A percentile compares a stretch with the other conserved stretches of the same genome.
These are phyloP conservation scores for Penicillium oxalicum DNA, from an alignment of 2,329 filamentous ascomycete species.

Conservation along the genomic window DNA sequence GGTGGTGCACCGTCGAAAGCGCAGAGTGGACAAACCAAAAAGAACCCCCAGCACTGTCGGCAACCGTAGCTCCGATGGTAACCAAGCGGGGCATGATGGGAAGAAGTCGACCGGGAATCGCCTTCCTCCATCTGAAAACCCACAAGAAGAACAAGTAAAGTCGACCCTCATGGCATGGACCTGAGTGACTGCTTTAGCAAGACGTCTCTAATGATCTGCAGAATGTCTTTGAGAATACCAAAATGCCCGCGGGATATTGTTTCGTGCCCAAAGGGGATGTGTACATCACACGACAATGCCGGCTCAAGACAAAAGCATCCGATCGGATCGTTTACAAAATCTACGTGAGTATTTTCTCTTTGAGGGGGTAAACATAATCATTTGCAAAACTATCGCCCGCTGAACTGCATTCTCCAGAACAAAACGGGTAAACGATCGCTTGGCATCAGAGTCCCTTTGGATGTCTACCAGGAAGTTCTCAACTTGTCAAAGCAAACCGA, in stretches of 20 bases:
- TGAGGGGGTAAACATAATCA: no score
- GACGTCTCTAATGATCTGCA: conserved; percentile 13
- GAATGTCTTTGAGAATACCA: conserved; percentile 28
- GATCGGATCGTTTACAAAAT: conserved; percentile 31
- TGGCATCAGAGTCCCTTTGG: conserved; percentile 41
- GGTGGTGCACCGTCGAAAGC: conserved; percentile 6
- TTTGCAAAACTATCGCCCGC: background rate
- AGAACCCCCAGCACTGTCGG: background rate
- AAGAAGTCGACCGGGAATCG: no score
- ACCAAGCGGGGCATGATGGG: no score
- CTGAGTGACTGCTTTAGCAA: background rate
- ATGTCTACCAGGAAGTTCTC: conserved; percentile 36
- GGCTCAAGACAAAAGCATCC: conserved; percentile 31
- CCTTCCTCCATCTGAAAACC: conserved; percentile 21
- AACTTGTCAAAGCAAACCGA: conserved; percentile 37
- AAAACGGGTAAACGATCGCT: conserved; percentile 27
- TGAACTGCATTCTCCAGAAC: conserved; percentile 18
- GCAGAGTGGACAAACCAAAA: background rate
- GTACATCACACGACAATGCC: conserved; percentile 41
- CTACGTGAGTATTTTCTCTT: conserved; percentile 25
- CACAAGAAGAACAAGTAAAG: conserved; percentile 23
- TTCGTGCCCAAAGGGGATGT: conserved; percentile 40
- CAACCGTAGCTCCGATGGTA: no score
- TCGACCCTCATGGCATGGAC: background rate
- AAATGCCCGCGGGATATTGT: conserved; percentile 29